Conservation (phyloP, 1,284 basidiomycete genomes). For the Cutaneotrichosporon sp. region DNA sequence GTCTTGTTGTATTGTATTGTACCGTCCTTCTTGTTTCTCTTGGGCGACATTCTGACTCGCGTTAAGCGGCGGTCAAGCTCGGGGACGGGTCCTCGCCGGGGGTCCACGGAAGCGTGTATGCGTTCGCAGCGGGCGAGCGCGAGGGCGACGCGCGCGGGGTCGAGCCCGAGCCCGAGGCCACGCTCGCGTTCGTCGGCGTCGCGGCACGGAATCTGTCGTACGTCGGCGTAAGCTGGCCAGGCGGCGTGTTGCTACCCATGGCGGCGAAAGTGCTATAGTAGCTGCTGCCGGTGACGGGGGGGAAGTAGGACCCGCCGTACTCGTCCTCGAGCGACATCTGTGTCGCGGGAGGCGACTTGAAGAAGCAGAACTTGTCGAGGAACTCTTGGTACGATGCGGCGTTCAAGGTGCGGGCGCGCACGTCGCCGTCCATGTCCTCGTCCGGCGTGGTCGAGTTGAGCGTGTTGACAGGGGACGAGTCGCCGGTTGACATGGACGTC, state of each 20-base stretch:
- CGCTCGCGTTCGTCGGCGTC: slow-evolving; percentile 6
- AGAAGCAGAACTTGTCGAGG: slow-evolving; percentile 54
- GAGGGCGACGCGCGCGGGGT: slow-evolving; percentile 13
- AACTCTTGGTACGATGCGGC: slow-evolving; percentile 45
- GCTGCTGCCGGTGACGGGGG: slow-evolving; percentile 21
- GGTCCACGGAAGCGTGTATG: background rate
- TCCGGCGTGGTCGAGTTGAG: slow-evolving; percentile 31
- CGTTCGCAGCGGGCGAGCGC: slow-evolving; percentile 1
- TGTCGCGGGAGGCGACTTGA: slow-evolving; percentile 42
- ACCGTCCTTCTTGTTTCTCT: background rate
- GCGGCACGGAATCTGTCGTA: background rate
- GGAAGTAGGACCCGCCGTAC: slow-evolving; percentile 5
- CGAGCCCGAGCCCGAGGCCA: slow-evolving; percentile 3
- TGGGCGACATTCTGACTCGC: background rate
- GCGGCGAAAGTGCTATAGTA: slow-evolving; percentile 26
- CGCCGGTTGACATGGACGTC: slow-evolving; percentile 42
- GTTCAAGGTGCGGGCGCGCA: slow-evolving; percentile 28
- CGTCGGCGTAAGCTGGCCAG: slow-evolving; percentile 7
- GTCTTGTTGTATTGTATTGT: background rate
- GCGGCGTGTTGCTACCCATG: slow-evolving; percentile 3
- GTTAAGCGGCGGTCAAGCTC: background rate
- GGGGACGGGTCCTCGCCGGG: background rate
- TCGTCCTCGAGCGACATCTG: slow-evolving; percentile 12
- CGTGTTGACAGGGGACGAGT: slow-evolving; percentile 43
- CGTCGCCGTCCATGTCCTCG: slow-evolving; percentile 21